Conservation (phyloP, 768 basidiomycete genomes). For the Lepiota subincarnata region DNA sequence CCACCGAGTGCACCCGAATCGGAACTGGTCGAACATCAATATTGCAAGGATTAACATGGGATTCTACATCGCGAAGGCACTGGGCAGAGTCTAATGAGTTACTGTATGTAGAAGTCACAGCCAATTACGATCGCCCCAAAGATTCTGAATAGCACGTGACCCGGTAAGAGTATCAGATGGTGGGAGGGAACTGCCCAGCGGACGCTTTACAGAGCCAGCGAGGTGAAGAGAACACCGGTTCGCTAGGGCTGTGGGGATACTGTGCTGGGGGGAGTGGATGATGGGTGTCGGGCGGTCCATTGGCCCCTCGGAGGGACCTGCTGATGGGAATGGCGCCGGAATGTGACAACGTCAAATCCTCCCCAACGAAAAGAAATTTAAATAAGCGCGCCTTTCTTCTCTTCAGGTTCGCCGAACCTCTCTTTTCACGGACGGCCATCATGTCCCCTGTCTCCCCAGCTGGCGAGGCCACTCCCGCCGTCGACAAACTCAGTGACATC, state of each 20-base stretch:
- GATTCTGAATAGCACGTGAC: constrained; percentile 11
- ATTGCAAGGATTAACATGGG: constrained; percentile 19
- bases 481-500: constrained; percentile 18
- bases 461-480: neutral
- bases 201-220: neutral
- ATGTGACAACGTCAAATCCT: neutral
- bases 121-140: constrained; percentile 11
- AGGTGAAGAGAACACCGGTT: no score
- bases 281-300: neutral
- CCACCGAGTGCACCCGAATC: constrained; percentile 24
- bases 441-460: constrained; percentile 2
- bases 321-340: no score
- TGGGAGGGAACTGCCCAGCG: no score
- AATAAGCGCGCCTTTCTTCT: neutral
- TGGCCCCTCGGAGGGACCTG: no score
- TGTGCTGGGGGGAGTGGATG: neutral
- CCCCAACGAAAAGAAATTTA: constrained; percentile 14
- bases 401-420: neutral
- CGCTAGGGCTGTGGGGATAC: neutral
- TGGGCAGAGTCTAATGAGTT: constrained; percentile 14
- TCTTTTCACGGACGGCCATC: constrained; percentile 8
- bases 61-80: constrained; percentile 18
- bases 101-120: neutral
- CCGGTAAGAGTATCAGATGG: no score
- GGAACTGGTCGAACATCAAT: constrained; percentile 26